Base-by-base conservation (phyloP, 345 rosid genomes). In the Gossypium ekmanianum region DNA sequence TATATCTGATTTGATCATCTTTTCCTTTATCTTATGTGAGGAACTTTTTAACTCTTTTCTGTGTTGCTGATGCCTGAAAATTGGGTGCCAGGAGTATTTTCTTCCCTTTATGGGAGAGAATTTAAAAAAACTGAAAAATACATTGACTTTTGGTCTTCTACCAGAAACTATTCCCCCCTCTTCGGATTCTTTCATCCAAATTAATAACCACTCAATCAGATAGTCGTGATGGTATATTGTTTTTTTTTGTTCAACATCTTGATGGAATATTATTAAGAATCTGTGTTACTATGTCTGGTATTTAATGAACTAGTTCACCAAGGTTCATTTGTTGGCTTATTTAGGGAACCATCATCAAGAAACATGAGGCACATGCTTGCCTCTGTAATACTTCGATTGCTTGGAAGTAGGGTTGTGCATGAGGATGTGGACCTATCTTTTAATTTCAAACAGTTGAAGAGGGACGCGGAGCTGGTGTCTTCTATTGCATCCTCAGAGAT, bases 311-410 rank as follows among this genome's bases (percentile, higher is more conserved):
- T 63, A 63, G 48, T 39, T 63, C 16, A 51, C 56, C 29, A 18
- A 52, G 17, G 2, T 63, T 54, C 29, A 39, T 67, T 76, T 70
- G n/a, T 12, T 66, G 48, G 48, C 44, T 18, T 48, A 57, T 52
- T 44, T 87, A 93, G 99, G 84, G 97, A 93, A 80, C 89, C 94
- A 72, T 87, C 92, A 0, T 86, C 88, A 63, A 83, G 89, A 78
- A 93, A 87, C 86, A 84, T 88, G 87, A 91, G 92, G 82, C 85
- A 87, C 71, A 71, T 86, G 87, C 98, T 95, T 87, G 97, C 98
- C 29, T 68, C 89, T 75, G 97, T 90, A 66, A 84, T 95, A 61
- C 90, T 95, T 79, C 94, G 92, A 68, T 85, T 95, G 57, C 96
- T 95, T 76, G 99, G 97, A 59, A 88, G 86, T 79, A 85, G 95